phyloP scores from a whole-genome alignment of 352 stramenopile genomes.

The Phytopythium helicoides region DNA sequence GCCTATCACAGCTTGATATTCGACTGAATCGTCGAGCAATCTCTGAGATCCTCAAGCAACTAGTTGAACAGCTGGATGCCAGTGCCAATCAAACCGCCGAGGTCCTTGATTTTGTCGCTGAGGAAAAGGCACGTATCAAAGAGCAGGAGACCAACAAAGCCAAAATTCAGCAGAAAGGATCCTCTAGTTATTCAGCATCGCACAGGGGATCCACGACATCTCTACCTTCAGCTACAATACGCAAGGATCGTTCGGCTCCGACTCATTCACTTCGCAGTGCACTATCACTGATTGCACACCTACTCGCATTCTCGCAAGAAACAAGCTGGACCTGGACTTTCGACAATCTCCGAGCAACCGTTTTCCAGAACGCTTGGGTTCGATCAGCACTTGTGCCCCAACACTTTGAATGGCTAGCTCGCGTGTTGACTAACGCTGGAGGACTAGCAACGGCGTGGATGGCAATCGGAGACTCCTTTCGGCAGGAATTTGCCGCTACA shows the following conservation, averaged over 20 bases:
- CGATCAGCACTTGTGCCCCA: slow-evolving; percentile 22
- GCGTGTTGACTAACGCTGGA: slow-evolving; percentile 32
- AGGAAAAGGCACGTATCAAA: slow-evolving; percentile 17
- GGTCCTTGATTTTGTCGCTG: slow-evolving; percentile 32
- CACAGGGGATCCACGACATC: too few species aligned
- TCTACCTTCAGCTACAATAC: too few species aligned
- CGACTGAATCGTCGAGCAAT: slow-evolving; percentile 53
- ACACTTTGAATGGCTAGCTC: slow-evolving; percentile 21
- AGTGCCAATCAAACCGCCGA: slow-evolving; percentile 25
- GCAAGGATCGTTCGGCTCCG: too few species aligned
- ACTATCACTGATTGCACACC: slow-evolving; percentile 18
- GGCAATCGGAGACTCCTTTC: slow-evolving; percentile 38
- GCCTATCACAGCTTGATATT: slow-evolving; percentile 49
- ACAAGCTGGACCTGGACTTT: slow-evolving; percentile 44
- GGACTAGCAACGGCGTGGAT: slow-evolving; percentile 52
- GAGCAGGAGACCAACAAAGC: slow-evolving; percentile 10
- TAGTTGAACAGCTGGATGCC: slow-evolving; percentile 35
- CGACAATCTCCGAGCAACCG: slow-evolving; percentile 19
- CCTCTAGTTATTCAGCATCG: not conserved
- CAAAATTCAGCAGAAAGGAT: not conserved
- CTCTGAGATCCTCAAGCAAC: slow-evolving; percentile 50
- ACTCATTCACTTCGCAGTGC: not conserved
- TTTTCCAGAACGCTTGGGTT: slow-evolving; percentile 45
- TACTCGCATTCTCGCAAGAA: slow-evolving; percentile 36
- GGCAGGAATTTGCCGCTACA: slow-evolving; percentile 45